Evolutionary conservation across 1,139 yeast genomes (phyloP), one percentile per base, ranked within the genome.

Genomic region (Hyphopichia pseudoburtonii): DNA sequence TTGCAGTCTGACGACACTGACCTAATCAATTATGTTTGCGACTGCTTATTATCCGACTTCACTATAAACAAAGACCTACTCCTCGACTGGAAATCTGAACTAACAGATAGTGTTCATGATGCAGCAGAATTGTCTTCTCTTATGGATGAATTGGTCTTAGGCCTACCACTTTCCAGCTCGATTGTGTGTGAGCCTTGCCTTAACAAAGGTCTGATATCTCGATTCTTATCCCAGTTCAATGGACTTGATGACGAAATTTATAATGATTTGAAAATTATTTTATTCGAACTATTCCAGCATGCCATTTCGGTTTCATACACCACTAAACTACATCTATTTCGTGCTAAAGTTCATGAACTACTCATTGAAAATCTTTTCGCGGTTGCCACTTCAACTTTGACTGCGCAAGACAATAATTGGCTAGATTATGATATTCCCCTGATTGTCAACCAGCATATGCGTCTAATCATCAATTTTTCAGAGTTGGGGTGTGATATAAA

Each of bases 401-500:
- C 17, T 17, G 22, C 29, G 12, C 7, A 16, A 28, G 10, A 34
- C 30, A 23, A 21, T 38, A 9, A 23, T 22, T 33, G 24, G 45
- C 36, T 30, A 17, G 26, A 40, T 18, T 30, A 27, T 17, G 17
- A 22, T 15, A 41, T 28, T 31, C 52, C 56, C 0, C 45, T 51
- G 32, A 28, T 45, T 5, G 32, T 57, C 14, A 49, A 48, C 32
- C 65, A 56, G 31, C 41, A 51, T 22, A 38, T 48, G 19, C 47
- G 63, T n/a, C 41, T 68, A 17, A 47, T 65, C 10, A 38, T 61
- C 1, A 38, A 46, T 9, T 54, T 69, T 28, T 45, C 61, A 35
- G 73, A 68, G 43, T 48, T 69, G 17, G 76, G 76, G 0, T 63
- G 70, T 48, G 58, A 57, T 32, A 50, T 56, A 2, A 41, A 43